Conservation (phyloP, 2,329 filamentous ascomycete genomes). For the Penicillium sp. region DNA sequence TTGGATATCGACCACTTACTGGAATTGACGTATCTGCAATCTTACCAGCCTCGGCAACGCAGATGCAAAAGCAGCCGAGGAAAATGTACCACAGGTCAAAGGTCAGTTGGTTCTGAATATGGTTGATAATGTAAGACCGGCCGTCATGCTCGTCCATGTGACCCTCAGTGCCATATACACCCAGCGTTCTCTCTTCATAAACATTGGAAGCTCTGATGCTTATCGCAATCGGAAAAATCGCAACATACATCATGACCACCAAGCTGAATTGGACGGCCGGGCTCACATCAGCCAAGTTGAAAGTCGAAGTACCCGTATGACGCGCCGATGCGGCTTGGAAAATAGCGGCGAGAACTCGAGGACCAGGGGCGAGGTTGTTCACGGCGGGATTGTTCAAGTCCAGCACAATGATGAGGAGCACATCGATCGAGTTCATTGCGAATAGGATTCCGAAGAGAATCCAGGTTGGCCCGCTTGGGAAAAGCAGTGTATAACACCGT, state of each 20-base stretch:
- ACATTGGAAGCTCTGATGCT: conserved; percentile 66
- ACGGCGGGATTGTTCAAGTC: conserved; percentile 48
- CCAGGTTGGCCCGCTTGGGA: conserved; percentile 54
- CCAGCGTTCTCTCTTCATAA: conserved; percentile 59
- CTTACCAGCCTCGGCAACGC: conserved; percentile 44
- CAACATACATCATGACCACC: conserved; percentile 96
- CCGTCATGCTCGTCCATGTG: conserved; percentile 21
- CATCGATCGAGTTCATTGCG: conserved; percentile 47
- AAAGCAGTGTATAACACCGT: conserved; percentile 70
- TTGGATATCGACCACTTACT: conserved; percentile 12
- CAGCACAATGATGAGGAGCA: conserved; percentile 47
- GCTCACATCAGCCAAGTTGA: conserved; percentile 45
- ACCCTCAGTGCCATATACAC: conserved; percentile 42
- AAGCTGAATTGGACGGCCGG: conserved; percentile 51
- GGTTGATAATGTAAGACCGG: conserved; percentile 42
- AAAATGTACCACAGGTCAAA: conserved; percentile 60
- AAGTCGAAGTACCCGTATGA: conserved; percentile 45
- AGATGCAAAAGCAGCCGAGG: conserved; percentile 51
- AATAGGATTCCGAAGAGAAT: conserved; percentile 46
- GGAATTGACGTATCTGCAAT: conserved; percentile 23
- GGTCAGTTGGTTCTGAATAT: conserved; percentile 55
- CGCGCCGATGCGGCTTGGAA: conserved; percentile 49
- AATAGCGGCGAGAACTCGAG: conserved; percentile 48
- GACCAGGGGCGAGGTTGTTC: conserved; percentile 31
- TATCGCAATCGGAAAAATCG: conserved; percentile 88